phyloP scores from a whole-genome alignment of 176 grass and related monocot species.

The Oryza meridionalis region DNA sequence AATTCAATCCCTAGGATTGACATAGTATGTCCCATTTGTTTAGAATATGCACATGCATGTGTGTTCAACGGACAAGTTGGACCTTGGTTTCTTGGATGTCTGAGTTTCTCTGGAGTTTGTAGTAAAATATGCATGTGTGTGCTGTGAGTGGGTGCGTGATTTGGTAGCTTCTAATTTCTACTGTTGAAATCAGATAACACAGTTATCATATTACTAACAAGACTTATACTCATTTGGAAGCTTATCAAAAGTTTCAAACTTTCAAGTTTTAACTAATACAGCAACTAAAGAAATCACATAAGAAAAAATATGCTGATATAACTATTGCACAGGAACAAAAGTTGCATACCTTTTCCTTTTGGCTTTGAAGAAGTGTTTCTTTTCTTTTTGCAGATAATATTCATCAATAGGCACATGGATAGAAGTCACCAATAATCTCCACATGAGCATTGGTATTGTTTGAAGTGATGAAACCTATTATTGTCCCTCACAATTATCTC shows the following conservation, averaged over 20 bases:
- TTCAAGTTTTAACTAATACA: neutral
- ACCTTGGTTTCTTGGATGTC: too few relatives aligned
- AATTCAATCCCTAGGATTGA: too few relatives aligned
- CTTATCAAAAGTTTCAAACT: neutral
- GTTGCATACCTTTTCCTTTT: conserved; percentile 32
- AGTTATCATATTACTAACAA: neutral
- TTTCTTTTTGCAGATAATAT: conserved; percentile 7
- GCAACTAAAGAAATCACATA: neutral
- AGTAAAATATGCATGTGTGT: too few relatives aligned
- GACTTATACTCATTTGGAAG: neutral
- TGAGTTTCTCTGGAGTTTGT: too few relatives aligned
- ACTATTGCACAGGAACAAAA: conserved; percentile 15
- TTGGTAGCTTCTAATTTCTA: conserved; percentile 4
- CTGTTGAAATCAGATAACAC: neutral
- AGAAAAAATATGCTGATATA: neutral
- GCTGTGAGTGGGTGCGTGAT: too few relatives aligned
- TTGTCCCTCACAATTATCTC: conserved; percentile 84
- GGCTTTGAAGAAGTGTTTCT: neutral
- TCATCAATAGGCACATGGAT: neutral
- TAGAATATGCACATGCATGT: too few relatives aligned
- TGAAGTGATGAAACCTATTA: conserved; percentile 88
- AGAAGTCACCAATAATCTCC: conserved; percentile 72
- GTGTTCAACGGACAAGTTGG: too few relatives aligned
- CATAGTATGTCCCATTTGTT: too few relatives aligned
- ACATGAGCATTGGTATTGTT: conserved; percentile 76